phyloP scores from a whole-genome alignment of 108 stramenopile genomes.

The Hondaea fermentalgiana region DNA sequence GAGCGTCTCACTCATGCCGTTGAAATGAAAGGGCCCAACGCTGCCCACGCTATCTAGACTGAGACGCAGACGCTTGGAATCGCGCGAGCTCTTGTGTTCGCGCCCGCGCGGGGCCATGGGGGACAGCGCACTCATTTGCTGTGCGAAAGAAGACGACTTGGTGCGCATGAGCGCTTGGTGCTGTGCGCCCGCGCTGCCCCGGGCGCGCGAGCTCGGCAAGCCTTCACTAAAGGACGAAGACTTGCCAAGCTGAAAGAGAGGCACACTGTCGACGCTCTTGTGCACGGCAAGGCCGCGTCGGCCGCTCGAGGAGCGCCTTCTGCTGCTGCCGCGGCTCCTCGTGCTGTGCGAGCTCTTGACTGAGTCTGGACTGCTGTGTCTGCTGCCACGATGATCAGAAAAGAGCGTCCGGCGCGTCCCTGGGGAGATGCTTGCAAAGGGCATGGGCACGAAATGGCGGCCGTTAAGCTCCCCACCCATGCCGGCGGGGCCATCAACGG shows the following conservation, averaged over 20 bases:
- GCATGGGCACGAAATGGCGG: background rate
- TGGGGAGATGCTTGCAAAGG: background rate
- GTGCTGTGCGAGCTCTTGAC: background rate
- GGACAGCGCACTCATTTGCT: background rate
- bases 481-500: too few relatives aligned
- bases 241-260: background rate
- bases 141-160: background rate
- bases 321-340: background rate
- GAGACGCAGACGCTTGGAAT: background rate
- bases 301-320: background rate
- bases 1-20: background rate
- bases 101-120: background rate
- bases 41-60: background rate
- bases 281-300: background rate
- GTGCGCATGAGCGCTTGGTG: background rate
- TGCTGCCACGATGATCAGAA: background rate
- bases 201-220: background rate
- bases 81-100: background rate
- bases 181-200: background rate
- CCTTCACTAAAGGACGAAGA: background rate
- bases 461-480: background rate
- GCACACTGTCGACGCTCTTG: background rate
- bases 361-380: background rate
- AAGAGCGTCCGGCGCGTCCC: background rate
- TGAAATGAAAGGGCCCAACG: background rate